These are phyloP conservation scores for Flaveria floridana DNA, from an alignment of 140 eudicot genomes.

Conservation along the genomic window DNA sequence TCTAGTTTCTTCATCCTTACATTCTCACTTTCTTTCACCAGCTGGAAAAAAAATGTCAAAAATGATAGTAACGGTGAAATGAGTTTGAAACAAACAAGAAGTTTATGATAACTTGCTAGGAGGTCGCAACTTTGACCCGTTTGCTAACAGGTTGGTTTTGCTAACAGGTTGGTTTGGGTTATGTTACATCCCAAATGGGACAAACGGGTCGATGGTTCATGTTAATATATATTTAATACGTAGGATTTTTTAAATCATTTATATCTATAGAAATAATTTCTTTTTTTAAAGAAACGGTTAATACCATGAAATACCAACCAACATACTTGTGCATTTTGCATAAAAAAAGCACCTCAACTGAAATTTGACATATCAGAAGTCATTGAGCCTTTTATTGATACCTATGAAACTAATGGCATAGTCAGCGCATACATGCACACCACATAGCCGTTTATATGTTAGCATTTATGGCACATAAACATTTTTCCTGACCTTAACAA, in stretches of 20 bases:
- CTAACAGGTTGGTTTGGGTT: conserved; percentile 7
- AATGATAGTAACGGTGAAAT: conserved; percentile 3
- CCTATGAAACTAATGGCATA: no score
- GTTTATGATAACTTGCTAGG: neutral
- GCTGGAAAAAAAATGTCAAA: conserved; percentile 35
- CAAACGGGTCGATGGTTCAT: conserved; percentile 7
- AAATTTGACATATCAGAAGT: no score
- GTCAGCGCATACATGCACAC: no score
- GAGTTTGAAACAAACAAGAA: neutral
- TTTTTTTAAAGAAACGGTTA: neutral
- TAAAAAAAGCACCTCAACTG: no score
- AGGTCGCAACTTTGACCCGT: no score
- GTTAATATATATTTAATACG: neutral
- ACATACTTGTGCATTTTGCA: neutral
- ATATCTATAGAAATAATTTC: neutral
- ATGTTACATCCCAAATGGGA: conserved; percentile 7
- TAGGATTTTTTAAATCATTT: neutral
- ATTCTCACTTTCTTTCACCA: conserved; percentile 78
- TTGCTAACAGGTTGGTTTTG: neutral
- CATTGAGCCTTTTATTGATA: no score
- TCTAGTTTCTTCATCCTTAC: conserved; percentile 74
- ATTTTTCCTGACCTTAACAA: no score
- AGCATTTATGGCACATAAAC: no score
- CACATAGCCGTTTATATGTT: no score
- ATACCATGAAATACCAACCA: neutral